Evolutionary conservation across 768 basidiomycete genomes (phyloP).

Genomic region (Peribolospora baueri): DNA sequence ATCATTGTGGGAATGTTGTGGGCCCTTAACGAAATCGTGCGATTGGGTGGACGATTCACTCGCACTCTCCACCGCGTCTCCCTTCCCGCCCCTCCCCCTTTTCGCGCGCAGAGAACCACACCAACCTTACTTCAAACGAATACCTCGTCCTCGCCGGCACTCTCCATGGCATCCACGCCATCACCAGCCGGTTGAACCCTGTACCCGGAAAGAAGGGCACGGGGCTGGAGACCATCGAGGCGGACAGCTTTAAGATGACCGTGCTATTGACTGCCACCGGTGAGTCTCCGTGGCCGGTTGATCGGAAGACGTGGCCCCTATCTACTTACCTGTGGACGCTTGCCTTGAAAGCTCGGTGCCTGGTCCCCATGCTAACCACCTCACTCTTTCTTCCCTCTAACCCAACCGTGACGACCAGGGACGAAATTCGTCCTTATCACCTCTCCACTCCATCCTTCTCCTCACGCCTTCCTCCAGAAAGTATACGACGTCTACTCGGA

Average conservation of each 20-base stretch:
- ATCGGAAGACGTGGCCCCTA: not conserved
- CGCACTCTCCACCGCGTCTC: not conserved
- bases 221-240: slow-evolving; percentile 84
- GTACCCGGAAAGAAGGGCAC: slow-evolving; percentile 40
- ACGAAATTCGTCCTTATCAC: slow-evolving; percentile 88
- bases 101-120: slow-evolving; percentile 48
- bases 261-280: slow-evolving; percentile 77
- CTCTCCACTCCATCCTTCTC: slow-evolving; percentile 38
- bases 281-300: slow-evolving; percentile 19
- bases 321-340: not conserved
- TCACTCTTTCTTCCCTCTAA: not conserved
- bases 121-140: slow-evolving; percentile 73
- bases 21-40: too few species aligned
- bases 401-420: slow-evolving; percentile 26
- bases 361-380: not conserved
- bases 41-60: not conserved
- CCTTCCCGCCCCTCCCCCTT: not conserved
- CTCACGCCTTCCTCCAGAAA: slow-evolving; percentile 48
- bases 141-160: slow-evolving; percentile 89
- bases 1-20: not conserved
- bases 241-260: slow-evolving; percentile 81
- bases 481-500: slow-evolving; percentile 87
- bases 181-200: slow-evolving; percentile 73
- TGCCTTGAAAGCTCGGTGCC: not conserved
- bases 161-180: slow-evolving; percentile 93